phyloP scores from a whole-genome alignment of 1,284 basidiomycete genomes.

The Pseudozyma thailandica region DNA sequence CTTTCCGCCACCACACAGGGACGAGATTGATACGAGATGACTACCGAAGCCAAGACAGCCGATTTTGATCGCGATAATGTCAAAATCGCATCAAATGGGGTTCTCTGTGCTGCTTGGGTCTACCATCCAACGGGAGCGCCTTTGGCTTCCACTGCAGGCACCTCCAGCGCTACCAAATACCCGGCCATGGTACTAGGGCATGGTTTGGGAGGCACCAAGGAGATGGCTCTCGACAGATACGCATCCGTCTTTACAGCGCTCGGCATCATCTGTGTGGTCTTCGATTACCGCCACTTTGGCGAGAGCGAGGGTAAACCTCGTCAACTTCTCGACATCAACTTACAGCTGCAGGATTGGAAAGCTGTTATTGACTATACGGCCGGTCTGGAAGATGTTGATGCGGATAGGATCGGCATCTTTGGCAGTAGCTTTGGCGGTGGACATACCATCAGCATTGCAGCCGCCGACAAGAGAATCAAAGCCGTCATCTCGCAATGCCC shows the following conservation, averaged over 20 bases:
- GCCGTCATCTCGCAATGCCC: conserved; percentile 60
- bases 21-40: no score
- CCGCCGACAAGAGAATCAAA: conserved; percentile 43
- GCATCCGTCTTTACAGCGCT: conserved; percentile 33
- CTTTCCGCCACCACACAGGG: no score
- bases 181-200: conserved; percentile 53
- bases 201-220: conserved; percentile 51
- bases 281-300: conserved; percentile 59
- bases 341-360: conserved; percentile 56
- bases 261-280: conserved; percentile 51
- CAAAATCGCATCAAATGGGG: conserved; percentile 30
- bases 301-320: conserved; percentile 42
- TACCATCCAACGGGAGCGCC: conserved; percentile 29
- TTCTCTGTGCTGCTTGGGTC: conserved; percentile 45
- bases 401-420: conserved; percentile 50
- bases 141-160: neutral
- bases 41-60: conserved; percentile 11
- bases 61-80: conserved; percentile 38
- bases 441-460: conserved; percentile 54
- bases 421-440: conserved; percentile 60
- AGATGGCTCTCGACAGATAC: conserved; percentile 54
- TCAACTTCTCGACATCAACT: conserved; percentile 44
- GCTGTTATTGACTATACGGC: conserved; percentile 37
- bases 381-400: conserved; percentile 41
- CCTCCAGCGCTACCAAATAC: neutral